Percentiles rank a stretch among this genome's conserved stretches.
phyloP scores from a whole-genome alignment of 2,329 filamentous ascomycete species.

The Monilinia vaccinii-corymbosi region DNA sequence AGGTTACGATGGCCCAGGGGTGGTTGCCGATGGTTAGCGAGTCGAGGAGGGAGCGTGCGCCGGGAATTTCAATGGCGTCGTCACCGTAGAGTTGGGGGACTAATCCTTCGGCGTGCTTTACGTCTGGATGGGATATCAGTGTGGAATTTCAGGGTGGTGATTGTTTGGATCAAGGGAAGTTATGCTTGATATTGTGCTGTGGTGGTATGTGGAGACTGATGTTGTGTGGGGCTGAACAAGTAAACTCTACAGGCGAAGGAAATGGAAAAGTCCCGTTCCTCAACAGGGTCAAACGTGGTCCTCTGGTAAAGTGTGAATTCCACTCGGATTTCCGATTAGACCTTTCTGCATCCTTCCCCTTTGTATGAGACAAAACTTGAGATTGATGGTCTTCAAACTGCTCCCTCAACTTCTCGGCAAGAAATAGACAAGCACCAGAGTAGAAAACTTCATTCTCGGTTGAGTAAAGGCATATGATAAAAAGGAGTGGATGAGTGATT shows the following conservation, averaged over 20 bases:
- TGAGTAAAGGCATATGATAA: background rate
- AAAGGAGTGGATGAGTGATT: background rate
- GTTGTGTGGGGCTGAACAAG: background rate
- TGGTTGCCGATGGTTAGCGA: slow-evolving; percentile 47
- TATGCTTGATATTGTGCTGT: background rate
- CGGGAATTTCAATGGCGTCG: slow-evolving; percentile 79
- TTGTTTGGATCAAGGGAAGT: background rate
- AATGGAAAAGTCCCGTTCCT: accelerated
- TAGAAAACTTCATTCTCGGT: background rate
- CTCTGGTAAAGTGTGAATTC: background rate
- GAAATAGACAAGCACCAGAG: background rate
- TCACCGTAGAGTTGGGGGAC: slow-evolving; percentile 69
- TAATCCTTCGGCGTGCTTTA: slow-evolving; percentile 65
- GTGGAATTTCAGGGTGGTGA: background rate
- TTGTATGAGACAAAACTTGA: background rate
- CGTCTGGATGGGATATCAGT: slow-evolving; percentile 44
- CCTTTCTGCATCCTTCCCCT: background rate
- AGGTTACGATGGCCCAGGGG: slow-evolving; percentile 78
- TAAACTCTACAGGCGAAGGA: background rate
- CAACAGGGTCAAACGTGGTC: background rate
- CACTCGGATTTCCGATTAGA: background rate
- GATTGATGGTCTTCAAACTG: background rate
- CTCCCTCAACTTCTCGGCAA: background rate
- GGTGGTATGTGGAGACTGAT: background rate
- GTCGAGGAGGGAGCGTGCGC: slow-evolving; percentile 62